Percentiles rank a stretch among this genome's conserved stretches.
Evolutionary conservation across 345 rosid species (phyloP).

Genomic region (Moricandia arvensis): DNA sequence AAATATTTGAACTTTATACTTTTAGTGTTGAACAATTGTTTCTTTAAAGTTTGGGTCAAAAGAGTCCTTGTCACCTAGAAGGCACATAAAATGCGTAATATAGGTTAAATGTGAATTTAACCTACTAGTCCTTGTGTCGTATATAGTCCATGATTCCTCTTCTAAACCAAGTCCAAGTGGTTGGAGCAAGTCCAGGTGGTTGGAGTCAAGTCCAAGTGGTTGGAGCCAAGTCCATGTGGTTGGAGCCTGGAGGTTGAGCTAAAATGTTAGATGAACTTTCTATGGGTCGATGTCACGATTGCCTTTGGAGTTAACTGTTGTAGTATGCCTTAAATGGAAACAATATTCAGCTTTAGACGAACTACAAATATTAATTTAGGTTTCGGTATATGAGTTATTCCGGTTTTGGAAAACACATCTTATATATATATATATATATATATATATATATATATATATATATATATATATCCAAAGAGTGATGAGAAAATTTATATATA

Average conservation of each 20-base stretch:
- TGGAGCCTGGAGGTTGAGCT: not conserved
- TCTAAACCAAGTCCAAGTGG: not conserved
- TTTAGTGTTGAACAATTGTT: not conserved
- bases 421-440: no score
- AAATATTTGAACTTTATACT: not conserved
- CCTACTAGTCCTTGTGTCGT: constrained; percentile 20
- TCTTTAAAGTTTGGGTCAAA: constrained; percentile 3
- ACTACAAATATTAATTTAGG: not conserved
- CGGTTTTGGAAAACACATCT: not conserved
- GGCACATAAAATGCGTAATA: constrained; percentile 17
- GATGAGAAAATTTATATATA: no score
- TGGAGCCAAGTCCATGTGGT: no score
- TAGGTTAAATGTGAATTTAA: constrained; percentile 23
- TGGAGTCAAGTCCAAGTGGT: not conserved
- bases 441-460: no score
- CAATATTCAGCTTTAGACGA: not conserved
- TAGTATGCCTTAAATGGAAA: not conserved
- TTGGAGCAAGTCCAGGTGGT: not conserved
- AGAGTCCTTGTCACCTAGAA: constrained; percentile 27
- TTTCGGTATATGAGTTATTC: not conserved
- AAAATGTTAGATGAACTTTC: not conserved
- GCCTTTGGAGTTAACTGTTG: not conserved
- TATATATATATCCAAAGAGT: no score
- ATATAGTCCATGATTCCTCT: constrained; percentile 1
- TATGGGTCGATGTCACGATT: not conserved